Percentiles rank a stretch among this genome's conserved stretches.
Conservation (phyloP, 345 rosid species). For the Moringa oleifera region DNA sequence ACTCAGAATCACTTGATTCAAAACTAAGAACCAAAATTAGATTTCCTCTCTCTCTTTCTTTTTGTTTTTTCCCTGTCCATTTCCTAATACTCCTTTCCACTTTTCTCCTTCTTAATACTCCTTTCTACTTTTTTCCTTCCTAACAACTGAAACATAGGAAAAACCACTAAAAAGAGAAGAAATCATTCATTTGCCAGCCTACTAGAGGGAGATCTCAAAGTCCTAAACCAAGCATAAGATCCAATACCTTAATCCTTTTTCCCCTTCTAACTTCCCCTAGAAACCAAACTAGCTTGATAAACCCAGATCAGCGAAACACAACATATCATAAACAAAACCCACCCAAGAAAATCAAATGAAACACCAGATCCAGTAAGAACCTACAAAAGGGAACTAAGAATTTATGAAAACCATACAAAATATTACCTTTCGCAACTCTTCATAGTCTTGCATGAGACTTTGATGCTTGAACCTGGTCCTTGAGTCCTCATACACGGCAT, state of each 20-base stretch:
- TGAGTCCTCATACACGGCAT: conserved; percentile 34
- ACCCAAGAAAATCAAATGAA: conserved; percentile 8
- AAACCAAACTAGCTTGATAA: conserved; percentile 5
- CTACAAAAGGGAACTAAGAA: conserved; percentile 16
- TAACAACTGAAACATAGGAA: neutral
- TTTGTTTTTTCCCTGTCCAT: neutral
- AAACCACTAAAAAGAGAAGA: too few relatives aligned
- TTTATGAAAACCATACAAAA: conserved; percentile 16
- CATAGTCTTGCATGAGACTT: conserved; percentile 52
- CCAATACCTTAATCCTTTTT: conserved; percentile 1
- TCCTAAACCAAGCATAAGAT: conserved; percentile 6
- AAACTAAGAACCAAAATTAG: neutral
- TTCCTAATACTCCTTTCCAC: too few relatives aligned
- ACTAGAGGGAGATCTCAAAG: too few relatives aligned
- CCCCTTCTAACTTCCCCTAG: neutral
- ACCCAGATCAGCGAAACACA: conserved; percentile 12
- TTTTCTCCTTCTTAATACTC: too few relatives aligned
- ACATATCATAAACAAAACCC: conserved; percentile 2
- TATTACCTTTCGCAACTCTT: conserved; percentile 46
- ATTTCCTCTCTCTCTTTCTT: neutral
- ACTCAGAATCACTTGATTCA: neutral
- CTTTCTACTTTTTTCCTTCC: too few relatives aligned
- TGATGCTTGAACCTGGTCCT: conserved; percentile 44
- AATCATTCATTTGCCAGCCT: too few relatives aligned
- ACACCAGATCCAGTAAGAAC: conserved; percentile 33